Base-by-base conservation (phyloP, 805 yeast genomes). In the Saccharomyces kudriavzevii region DNA sequence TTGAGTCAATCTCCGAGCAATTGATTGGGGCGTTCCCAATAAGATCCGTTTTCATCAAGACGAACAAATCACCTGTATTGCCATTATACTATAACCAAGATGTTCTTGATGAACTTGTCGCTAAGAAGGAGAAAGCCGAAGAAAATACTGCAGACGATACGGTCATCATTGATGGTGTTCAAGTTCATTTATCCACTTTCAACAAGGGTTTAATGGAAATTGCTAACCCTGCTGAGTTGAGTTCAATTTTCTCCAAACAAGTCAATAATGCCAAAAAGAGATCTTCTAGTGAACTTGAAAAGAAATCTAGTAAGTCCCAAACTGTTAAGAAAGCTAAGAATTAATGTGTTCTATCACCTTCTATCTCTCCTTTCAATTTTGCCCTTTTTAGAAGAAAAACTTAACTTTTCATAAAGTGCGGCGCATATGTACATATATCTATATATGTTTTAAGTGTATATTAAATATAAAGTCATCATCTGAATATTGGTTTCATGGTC, bases 171-270 rank as follows among this genome's bases (percentile, higher is more conserved):
- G 73, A 68, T 49, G 75, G 73, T 57, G 61, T 73, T 45, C 74
- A 70, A 43, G 73, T 77, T 55, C 76, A 76, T 59, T 71, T 83
- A 50, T 73, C 87, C 49, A 71, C 76, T 26, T 86, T 87, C 69
- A 95, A 87, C 60, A 80, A 80, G 66, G 89, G 89, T 45, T 80
- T 91, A 73, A 77, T 88, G 65, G 96, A 91, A 74, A 87, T 90
- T 60, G 85, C 86, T 53, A 85, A 84, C 61, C 90, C 87, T 57
- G 84, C 81, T 24, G 91, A 82, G 54, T 72, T 84, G 54, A 74
- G 78, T 46, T 76, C 79, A 61, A 74, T 86, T 56, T 77, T 87
- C 67, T 83, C 84, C 48, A 78, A 80, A 60, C 79, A 81, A 66
- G 71, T 77, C 56, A 75, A 74, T 55, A 68, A 72, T 53, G 73